Evolutionary conservation across 2,329 filamentous ascomycete genomes (phyloP), one percentile per base, ranked within the genome.

Genomic region (Colletotrichum siamense): DNA sequence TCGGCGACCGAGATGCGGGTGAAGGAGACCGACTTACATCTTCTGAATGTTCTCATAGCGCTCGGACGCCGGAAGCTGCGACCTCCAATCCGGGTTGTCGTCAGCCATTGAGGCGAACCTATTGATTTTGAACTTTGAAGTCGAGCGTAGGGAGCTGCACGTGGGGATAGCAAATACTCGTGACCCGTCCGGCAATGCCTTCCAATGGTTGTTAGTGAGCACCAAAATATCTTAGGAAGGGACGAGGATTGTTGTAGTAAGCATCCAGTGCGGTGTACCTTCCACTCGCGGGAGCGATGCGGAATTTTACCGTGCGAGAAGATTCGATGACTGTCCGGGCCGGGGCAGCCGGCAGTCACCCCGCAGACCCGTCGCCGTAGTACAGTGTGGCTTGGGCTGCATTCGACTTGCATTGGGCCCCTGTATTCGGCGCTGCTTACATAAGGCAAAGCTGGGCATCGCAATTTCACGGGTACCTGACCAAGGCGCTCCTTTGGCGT

Each of bases 41-140:
- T 86, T 89, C 79, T 93, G 88, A 67, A 95, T 92, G 75, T 88
- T 90, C 71, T 90, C 89, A 82, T 94, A 92, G 72, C 94, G 88
- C 69, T 92, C 90, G 15, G 90, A 87, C 44, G 92, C 92, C 12
- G 89, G 88, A 74, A 94, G 83, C 4, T 84, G 83, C 26, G 82
- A 81, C 79, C 86, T 89, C 92, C 92, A 93, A 39, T 83, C 82
- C 72, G 24, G 78, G 68, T 67, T 72, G 72, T 64, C 83, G 63
- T 76, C 64, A 32, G 74, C 57, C 74, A 76, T 76, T 28, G 28
- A 52, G 18, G 59, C 57, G 52, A 73, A 30, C 24, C 28, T 10
- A 26, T 52, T 16, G 15, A 26, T 22, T 13, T n/a, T 16, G 34
- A 70, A 18, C 34, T 15, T 34, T 69, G 39, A 55, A 16, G 34